Base-by-base conservation (phyloP, 495 filamentous ascomycete genomes). In the Daldinia bambusicola region DNA sequence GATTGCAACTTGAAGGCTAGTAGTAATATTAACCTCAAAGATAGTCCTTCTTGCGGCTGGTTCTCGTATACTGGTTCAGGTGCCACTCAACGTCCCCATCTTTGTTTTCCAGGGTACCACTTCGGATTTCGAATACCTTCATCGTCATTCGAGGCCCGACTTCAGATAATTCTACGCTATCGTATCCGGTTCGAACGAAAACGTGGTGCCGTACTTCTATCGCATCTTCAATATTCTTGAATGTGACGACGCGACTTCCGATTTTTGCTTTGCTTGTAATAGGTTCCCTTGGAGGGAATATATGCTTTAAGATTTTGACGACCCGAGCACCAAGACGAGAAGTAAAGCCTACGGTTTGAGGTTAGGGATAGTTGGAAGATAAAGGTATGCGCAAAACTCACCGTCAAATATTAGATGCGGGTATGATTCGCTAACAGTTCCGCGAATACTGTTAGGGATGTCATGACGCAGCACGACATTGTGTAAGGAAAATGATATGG, bases 61-160 rank as follows among this genome's bases (percentile, higher is more conserved):
- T 98, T 73, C 95, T 89, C 1, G 95, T 99, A 77, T 97, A 99
- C 75, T 97, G 94, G 63, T 91, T 95, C 68, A 98, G 82, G 58
- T 92, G 89, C 95, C 95, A 99, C 80, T 99, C 96, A 36, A 92
- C 87, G 83, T 98, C 96, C n/a, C 94, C 95, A 71, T 93, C 92
- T 70, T 96, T 97, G 74, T 95, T 96, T 76, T 98, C 95, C 51
- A 97, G 82, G 2, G 95, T 95, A n/a, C 95, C 95, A 59, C 92
- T 89, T 53, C 93, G 85, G 66, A 99, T 97, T 78, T 97, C 93
- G 81, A 98, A 99, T 30, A 94, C 85, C 74, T 92, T 87, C 94
- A 99, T 96, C 5, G 94, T 96, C 91, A 98, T 97, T 62, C 95
- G 85, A 4, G 95, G 95, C 0, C 95, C 95, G 45, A 99, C 96